Evolutionary conservation across 139 green algal species (phyloP), one percentile per base, ranked within the genome.

Genomic region (Chlamydomonas sp.): DNA sequence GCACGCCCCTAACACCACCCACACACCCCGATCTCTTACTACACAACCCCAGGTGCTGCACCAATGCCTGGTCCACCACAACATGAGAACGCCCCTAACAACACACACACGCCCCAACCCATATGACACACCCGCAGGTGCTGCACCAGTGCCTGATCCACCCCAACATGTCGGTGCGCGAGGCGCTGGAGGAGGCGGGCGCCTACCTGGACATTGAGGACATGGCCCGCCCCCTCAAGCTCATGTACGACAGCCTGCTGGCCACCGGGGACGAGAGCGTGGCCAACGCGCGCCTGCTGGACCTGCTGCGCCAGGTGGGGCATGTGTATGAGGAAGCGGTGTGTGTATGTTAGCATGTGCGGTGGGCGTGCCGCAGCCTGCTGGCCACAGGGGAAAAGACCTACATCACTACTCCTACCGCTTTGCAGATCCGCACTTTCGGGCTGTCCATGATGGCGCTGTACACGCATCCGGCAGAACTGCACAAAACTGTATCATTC

Each of bases 211-310:
- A 93, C 69, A 68, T 91, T 9, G 79, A 92, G 64, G 92, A 92
- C 80, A 78, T 93, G 74, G 91, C 77, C 57, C 92, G 95, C 74
- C 90, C 89, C 1, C 82, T 97, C 12, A 77, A 90, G 87, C 78
- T 96, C 49, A 98, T 97, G 93, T 98, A 99, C 92, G 80, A 95
- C 73, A 96, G 90, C 10, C 94, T 99, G 76, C 95, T 96, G 79
- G 89, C 96, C 63, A 97, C 93, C 49, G 94, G 94, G 4, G 96
- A 96, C 83, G 93, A 95, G 68, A 92, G 91, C 80, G 93, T 99
- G n/a, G 97, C 97, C 4, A 96, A 99, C 79, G 93, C 93, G 17
- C 90, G 90, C 5, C 93, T 99, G 86, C 94, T 98, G 86, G 97
- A 99, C 91, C 85, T 98, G 72, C 91, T 99, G 77, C 94, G 97